Evolutionary conservation across 2,329 filamentous ascomycete genomes (phyloP), one percentile per base, ranked within the genome.

Genomic region (Elsinoe batatas): DNA sequence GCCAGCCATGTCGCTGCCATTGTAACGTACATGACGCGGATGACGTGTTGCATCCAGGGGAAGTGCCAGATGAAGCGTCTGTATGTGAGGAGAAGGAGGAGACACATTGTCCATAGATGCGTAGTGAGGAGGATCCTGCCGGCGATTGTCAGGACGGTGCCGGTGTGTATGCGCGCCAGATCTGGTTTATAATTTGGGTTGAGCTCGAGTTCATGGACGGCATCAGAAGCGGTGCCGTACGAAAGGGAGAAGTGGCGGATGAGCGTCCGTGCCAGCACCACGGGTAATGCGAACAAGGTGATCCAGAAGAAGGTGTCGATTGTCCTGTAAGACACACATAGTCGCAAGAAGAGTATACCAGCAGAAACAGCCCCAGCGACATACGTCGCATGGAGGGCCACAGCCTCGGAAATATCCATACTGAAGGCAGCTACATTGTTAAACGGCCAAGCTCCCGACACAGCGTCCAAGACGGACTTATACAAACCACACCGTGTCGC

Each of bases 1-100:
- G 60, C 67, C 35, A 68, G 17, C 40, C 65, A 71, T 3, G 68
- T 69, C 36, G 38, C 36, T 17, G 37, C 51, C 38, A 42, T 18
- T 65, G 58, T 58, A 7, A 49, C 53, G 12, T 50, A 56, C 26
- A 49, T 49, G 11, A 49, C 15, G 10, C 32, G 44, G 5, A 49
- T 15, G 13, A 17, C 20, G 26, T 36, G 20, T 17, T 47, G 32
- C 11, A 53, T 58, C 60, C 60, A 60, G 12, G 56, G 20, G 22
- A 61, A 51, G 56, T 61, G 60, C 36, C 53, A 35, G 17, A 61
- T 35, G 30, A 59, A 57, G 26, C 56, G 47, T 6, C 47, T 47
- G 37, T 61, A 60, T 44, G 60, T 59, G 7, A 61, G 37, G n/a
- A 61, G 59, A 2, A 61, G 56, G 8, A 60, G 22, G 3, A 57